These are phyloP conservation scores for Colletotrichum sp. DNA, from an alignment of 2,329 filamentous ascomycete species.

Conservation along the genomic window DNA sequence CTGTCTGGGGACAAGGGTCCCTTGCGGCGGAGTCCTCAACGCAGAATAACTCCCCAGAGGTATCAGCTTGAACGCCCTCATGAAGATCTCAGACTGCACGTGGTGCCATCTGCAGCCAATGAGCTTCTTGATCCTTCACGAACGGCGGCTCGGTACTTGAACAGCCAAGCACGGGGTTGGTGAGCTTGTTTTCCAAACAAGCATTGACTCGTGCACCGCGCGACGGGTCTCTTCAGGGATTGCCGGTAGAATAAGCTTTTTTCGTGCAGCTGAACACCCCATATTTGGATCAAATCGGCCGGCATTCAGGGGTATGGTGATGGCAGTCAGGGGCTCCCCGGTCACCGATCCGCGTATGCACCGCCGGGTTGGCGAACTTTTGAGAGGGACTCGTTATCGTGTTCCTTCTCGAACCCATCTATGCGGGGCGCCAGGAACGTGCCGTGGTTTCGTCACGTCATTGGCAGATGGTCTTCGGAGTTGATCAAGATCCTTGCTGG, in stretches of 20 bases:
- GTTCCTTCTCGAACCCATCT: neutral
- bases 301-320: neutral
- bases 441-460: neutral
- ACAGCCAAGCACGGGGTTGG: neutral
- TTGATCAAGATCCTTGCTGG: neutral
- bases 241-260: neutral
- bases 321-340: neutral
- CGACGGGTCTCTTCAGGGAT: neutral
- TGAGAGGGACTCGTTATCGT: neutral
- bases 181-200: conserved; percentile 1
- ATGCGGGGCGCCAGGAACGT: neutral
- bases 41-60: neutral
- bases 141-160: neutral
- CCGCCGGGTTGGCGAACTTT: neutral
- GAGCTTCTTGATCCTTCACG: neutral
- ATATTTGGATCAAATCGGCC: neutral
- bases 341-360: neutral
- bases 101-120: neutral
- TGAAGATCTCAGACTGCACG: neutral
- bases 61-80: neutral
- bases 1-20: neutral
- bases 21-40: neutral
- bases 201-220: conserved; percentile 7
- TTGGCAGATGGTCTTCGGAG: neutral
- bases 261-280: neutral